A percentile compares a stretch with the other conserved stretches of the same genome.
These are phyloP conservation scores for Claviceps paspali DNA, from an alignment of 2,329 filamentous ascomycete species.

Conservation along the genomic window DNA sequence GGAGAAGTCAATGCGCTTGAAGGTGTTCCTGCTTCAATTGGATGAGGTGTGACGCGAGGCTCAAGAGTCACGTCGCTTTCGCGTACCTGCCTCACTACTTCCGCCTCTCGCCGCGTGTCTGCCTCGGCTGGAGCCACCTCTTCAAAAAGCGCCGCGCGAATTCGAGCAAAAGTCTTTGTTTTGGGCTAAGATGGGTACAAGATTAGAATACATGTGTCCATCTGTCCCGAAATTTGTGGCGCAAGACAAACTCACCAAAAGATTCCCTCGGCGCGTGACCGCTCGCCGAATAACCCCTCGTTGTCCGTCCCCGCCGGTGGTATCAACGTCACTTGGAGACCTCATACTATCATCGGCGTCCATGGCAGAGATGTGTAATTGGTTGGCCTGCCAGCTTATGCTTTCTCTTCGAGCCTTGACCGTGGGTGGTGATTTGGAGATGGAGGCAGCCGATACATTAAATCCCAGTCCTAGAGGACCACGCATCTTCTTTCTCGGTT, in stretches of 20 bases:
- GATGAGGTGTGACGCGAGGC: constrained; percentile 21
- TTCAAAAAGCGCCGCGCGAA: constrained; percentile 77
- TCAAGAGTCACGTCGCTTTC: constrained; percentile 65
- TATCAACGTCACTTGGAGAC: constrained; percentile 47
- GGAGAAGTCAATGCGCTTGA: constrained; percentile 55
- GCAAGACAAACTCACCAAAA: constrained; percentile 45
- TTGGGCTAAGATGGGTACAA: constrained; percentile 53
- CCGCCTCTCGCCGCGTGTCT: constrained; percentile 79
- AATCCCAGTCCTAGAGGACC: constrained; percentile 36
- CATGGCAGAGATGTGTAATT: constrained; percentile 67
- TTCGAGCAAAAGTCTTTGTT: constrained; percentile 87
- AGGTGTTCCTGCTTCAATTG: constrained; percentile 30
- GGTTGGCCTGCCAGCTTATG: constrained; percentile 79
- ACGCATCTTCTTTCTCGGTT: constrained; percentile 42
- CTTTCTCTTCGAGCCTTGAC: constrained; percentile 60
- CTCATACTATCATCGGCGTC: constrained; percentile 49
- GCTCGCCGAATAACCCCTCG: constrained; percentile 66
- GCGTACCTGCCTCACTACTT: constrained; percentile 87
- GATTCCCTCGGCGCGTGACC: constrained; percentile 76
- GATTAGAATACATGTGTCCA: background rate
- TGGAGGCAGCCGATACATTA: constrained; percentile 23
- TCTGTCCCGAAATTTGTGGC: background rate
- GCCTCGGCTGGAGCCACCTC: constrained; percentile 78
- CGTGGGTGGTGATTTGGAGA: constrained; percentile 62
- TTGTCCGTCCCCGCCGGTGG: constrained; percentile 38